phyloP scores from a whole-genome alignment of 805 yeast species.

The Candida tallmaniae region DNA sequence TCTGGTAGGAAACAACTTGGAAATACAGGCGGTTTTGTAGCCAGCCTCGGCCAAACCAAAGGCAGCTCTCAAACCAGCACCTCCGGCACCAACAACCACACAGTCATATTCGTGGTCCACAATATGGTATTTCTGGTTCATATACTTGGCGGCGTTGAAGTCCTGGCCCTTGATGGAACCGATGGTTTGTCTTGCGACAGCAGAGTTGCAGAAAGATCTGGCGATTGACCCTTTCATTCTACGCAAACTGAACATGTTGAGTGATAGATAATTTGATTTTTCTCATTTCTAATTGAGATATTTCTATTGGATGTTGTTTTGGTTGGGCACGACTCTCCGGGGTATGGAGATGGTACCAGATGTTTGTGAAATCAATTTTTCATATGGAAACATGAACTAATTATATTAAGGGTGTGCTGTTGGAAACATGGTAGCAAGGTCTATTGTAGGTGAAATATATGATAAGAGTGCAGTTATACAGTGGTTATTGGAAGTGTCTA shows the following conservation, averaged over 20 bases:
- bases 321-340: no score
- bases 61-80: constrained; percentile 98
- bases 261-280: constrained; percentile 2
- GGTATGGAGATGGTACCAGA: no score
- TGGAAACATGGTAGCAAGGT: no score
- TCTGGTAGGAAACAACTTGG: constrained; percentile 96
- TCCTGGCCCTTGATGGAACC: constrained; percentile 35
- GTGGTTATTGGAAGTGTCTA: no score
- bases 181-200: constrained; percentile 28
- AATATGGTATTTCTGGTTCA: constrained; percentile 72
- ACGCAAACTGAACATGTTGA: background rate
- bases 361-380: no score
- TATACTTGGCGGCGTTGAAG: constrained; percentile 39
- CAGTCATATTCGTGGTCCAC: constrained; percentile 98
- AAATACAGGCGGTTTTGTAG: constrained; percentile 93
- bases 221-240: background rate
- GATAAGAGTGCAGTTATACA: no score
- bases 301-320: constrained; percentile 6
- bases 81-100: constrained; percentile 98
- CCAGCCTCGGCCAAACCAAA: constrained; percentile 97
- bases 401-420: no score
- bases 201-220: constrained; percentile 24
- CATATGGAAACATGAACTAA: no score
- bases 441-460: no score
- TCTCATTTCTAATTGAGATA: constrained; percentile 6